Base-by-base conservation (phyloP, 257 asterid genomes). In the Solanum bulbocastanum region DNA sequence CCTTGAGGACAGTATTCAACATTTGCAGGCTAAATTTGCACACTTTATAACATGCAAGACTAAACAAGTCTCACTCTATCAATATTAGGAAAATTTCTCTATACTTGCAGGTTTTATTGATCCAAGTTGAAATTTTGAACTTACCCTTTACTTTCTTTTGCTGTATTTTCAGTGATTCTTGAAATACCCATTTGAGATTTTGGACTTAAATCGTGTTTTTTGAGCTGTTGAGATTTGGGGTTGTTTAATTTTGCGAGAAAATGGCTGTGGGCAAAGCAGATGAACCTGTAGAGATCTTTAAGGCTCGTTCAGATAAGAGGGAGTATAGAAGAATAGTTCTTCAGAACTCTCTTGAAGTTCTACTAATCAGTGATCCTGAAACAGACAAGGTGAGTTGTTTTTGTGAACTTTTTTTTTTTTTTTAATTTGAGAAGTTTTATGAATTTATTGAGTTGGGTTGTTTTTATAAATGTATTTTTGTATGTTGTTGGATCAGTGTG, bases 361-460 rank as follows among this genome's bases (percentile, higher is more conserved):
- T 97, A 76, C 94, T 97, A 87, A 95, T 97, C 71, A 93, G 96
- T 93, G 99, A 97, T 89, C 93, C 98, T 56, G 98, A 96, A 83
- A 96, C 99, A 42, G 99, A 97, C 87, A 97, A 97, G 93, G 99
- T 96, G 3, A 96, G 93, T 96, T 96, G 5, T 52, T n/a, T 35
- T 74, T 2, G 20, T 15, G 87, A 74, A 30, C 58, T 37, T 2
- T 40, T 5, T 7, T 3, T 60, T 82, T 44, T 2, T 30, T 84
- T 35, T 71, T n/a, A 20, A 8, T n/a, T 32, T 18, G 27, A 73
- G 84, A 40, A 12, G 44, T n/a, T 69, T 42, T n/a, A 44, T 71
- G 72, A 65, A 15, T 85, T 35, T 71, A 33, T 27, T 40, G 83
- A 39, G 40, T 32, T 3, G 78, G n/a, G 40, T n/a, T 65, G 36